phyloP scores from a whole-genome alignment of 1,284 basidiomycete genomes.

The Fomitopsis betulina region DNA sequence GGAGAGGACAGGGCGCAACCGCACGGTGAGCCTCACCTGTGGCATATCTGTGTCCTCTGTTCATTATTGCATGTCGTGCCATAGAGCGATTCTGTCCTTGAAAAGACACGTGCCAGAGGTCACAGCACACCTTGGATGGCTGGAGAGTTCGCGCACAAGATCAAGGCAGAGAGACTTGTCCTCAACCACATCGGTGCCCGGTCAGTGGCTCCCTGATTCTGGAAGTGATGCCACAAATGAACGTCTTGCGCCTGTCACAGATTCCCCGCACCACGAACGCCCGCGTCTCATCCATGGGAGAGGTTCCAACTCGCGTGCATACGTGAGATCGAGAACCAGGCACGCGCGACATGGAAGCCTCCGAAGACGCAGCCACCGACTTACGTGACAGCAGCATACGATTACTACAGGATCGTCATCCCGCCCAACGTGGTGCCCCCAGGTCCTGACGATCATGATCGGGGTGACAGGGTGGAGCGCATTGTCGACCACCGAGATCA shows the following conservation, averaged over 20 bases:
- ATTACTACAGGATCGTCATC: conserved; percentile 60
- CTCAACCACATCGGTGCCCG: conserved; percentile 82
- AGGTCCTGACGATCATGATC: neutral
- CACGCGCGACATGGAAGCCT: conserved; percentile 52
- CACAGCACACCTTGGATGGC: conserved; percentile 86
- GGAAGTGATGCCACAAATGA: neutral
- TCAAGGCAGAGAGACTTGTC: conserved; percentile 64
- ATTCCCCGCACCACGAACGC: conserved; percentile 37
- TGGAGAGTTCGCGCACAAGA: conserved; percentile 67
- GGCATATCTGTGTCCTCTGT: neutral
- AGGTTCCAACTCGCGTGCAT: conserved; percentile 43
- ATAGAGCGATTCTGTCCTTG: conserved; percentile 39
- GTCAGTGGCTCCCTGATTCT: conserved; percentile 31
- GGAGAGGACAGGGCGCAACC: conserved; percentile 34
- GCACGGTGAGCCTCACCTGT: conserved; percentile 21
- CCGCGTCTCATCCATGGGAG: conserved; percentile 27
- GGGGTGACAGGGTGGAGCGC: neutral
- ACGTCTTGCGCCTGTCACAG: conserved; percentile 20
- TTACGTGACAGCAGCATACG: conserved; percentile 44
- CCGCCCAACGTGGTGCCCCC: conserved; percentile 23
- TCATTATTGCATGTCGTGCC: neutral
- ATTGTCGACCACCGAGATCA: neutral
- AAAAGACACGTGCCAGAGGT: conserved; percentile 60
- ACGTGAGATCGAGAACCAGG: conserved; percentile 63
- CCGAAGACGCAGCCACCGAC: conserved; percentile 33